Evolutionary conservation across 306 rosid species (phyloP).

Genomic region (Psophocarpus tetragonolobus): DNA sequence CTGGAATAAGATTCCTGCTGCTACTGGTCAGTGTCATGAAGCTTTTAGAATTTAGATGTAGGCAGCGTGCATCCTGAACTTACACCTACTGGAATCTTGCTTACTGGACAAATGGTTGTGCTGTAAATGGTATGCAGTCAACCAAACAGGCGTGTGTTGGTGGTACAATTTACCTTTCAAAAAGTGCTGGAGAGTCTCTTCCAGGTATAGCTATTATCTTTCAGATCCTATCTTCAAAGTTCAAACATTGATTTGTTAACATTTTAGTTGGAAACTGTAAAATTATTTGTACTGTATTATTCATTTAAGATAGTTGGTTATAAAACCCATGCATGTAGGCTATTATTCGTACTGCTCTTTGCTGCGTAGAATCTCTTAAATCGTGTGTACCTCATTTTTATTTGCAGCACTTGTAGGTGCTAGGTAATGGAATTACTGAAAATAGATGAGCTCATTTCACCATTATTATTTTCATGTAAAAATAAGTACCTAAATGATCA

Average conservation of each 20-base stretch:
- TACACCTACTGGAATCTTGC: slow-evolving; percentile 73
- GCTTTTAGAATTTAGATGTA: slow-evolving; percentile 56
- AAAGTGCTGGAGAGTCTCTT: slow-evolving; percentile 58
- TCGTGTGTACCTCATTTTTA: background rate
- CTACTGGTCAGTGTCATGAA: background rate
- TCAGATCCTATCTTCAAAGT: background rate
- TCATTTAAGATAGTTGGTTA: background rate
- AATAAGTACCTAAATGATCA: background rate
- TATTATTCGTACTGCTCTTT: slow-evolving; percentile 10
- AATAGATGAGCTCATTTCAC: slow-evolving; percentile 15
- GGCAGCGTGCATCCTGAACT: slow-evolving; percentile 95
- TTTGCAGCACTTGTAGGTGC: background rate
- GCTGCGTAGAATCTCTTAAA: background rate
- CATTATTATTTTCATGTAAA: background rate
- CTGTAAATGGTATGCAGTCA: slow-evolving; percentile 93
- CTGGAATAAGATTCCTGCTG: background rate
- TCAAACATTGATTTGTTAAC: background rate
- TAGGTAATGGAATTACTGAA: slow-evolving; percentile 2
- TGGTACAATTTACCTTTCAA: slow-evolving; percentile 71
- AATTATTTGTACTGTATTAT: background rate
- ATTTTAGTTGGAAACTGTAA: background rate
- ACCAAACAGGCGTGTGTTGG: slow-evolving; percentile 91
- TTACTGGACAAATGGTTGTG: slow-evolving; percentile 86
- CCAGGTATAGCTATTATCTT: slow-evolving; percentile 52
- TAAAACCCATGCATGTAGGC: slow-evolving; percentile 3